Evolutionary conservation across 1,139 yeast species (phyloP).

Genomic region (Suhomyces bolitotheri): DNA sequence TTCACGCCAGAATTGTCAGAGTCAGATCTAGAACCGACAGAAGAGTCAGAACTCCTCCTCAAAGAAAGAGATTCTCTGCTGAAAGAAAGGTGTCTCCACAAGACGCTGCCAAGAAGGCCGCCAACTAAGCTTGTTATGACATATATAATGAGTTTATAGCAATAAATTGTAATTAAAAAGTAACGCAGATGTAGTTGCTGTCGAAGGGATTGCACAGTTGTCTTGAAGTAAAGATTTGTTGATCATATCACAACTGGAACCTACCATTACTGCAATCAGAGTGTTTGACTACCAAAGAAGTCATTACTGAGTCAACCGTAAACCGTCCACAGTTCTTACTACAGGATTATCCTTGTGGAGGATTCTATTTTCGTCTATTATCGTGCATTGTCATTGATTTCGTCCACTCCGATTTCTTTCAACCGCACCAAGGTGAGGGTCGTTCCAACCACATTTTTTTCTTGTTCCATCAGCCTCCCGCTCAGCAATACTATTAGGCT

Average conservation of each 20-base stretch:
- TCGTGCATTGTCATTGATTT: too few species aligned
- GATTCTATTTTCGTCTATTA: background rate
- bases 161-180: slow-evolving; percentile 9
- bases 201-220: too few species aligned
- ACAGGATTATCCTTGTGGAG: too few species aligned
- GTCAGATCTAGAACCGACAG: slow-evolving; percentile 99
- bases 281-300: too few species aligned
- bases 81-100: slow-evolving; percentile 96
- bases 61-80: slow-evolving; percentile 97
- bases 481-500: slow-evolving; percentile 8
- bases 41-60: slow-evolving; percentile 98
- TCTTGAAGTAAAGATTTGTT: background rate
- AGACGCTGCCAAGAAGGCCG: slow-evolving; percentile 98
- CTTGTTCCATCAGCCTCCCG: slow-evolving; percentile 8
- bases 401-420: background rate
- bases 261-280: too few species aligned
- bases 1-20: slow-evolving; percentile 99
- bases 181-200: slow-evolving; percentile 7
- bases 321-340: too few species aligned
- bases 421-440: slow-evolving; percentile 6
- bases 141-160: slow-evolving; percentile 9
- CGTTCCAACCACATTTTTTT: slow-evolving; percentile 13
- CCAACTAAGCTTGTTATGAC: slow-evolving; percentile 20
- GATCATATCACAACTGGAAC: too few species aligned
- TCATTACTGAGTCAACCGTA: too few species aligned